A percentile compares a stretch with the other conserved stretches of the same genome.
These are phyloP conservation scores for Suillus subluteus DNA, from an alignment of 768 basidiomycete species.

Conservation along the genomic window DNA sequence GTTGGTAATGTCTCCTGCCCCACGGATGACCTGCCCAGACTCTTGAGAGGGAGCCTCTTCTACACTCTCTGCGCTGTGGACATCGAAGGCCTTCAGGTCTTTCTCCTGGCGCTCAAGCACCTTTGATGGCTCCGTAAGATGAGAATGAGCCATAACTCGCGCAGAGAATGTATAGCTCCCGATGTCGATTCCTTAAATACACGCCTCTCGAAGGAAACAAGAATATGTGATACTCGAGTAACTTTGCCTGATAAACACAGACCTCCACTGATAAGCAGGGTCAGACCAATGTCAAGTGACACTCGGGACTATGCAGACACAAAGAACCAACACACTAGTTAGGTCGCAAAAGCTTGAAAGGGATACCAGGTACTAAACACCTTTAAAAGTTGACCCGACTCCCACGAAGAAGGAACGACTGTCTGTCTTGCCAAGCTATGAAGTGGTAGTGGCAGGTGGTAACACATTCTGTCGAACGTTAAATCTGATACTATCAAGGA, in stretches of 20 bases:
- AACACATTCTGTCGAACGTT: too few relatives aligned
- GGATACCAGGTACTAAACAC: too few relatives aligned
- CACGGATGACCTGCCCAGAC: conserved; percentile 10
- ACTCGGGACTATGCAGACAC: too few relatives aligned
- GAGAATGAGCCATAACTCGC: not conserved
- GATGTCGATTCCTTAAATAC: not conserved
- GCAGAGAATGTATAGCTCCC: not conserved
- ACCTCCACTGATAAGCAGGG: not conserved
- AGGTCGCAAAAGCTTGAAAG: too few relatives aligned
- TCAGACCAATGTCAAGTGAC: not conserved
- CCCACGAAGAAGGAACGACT: too few relatives aligned
- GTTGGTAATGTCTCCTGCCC: conserved; percentile 15
- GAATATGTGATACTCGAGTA: not conserved
- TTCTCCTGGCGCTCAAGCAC: conserved; percentile 4
- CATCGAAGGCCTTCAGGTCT: conserved; percentile 4
- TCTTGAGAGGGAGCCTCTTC: conserved; percentile 12
- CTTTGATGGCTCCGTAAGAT: not conserved
- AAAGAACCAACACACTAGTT: too few relatives aligned
- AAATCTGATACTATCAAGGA: too few relatives aligned
- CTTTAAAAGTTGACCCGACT: too few relatives aligned
- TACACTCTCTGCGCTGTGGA: not conserved
- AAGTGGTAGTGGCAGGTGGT: too few relatives aligned
- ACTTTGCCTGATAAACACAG: not conserved
- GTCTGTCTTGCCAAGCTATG: too few relatives aligned
- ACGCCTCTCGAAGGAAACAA: not conserved